A percentile compares a stretch with the other conserved stretches of the same genome.
Conservation (phyloP, 805 yeast genomes). For the Candida hungchunana region DNA sequence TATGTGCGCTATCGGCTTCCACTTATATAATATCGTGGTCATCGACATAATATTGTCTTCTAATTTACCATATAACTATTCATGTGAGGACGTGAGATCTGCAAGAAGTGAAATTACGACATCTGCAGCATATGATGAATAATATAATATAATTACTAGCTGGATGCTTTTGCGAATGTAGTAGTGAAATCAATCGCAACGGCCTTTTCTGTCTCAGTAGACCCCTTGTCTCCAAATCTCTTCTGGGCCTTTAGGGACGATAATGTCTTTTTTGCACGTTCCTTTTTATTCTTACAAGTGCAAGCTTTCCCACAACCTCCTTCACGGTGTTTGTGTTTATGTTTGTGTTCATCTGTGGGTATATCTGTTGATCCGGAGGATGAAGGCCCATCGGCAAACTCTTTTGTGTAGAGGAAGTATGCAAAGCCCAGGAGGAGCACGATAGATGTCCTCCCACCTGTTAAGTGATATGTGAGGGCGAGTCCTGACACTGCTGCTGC, state of each 20-base stretch:
- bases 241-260: slow-evolving; percentile 21
- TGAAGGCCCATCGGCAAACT: slow-evolving; percentile 3
- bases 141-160: too few species aligned
- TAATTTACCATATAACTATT: too few species aligned
- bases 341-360: slow-evolving; percentile 4
- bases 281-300: slow-evolving; percentile 27
- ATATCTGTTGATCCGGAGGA: not conserved
- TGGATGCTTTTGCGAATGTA: slow-evolving; percentile 30
- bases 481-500: too few species aligned
- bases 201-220: slow-evolving; percentile 11
- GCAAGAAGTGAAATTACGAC: too few species aligned
- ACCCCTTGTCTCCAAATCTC: slow-evolving; percentile 15
- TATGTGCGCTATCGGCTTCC: too few species aligned
- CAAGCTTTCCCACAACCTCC: slow-evolving; percentile 32
- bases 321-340: slow-evolving; percentile 22
- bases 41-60: too few species aligned
- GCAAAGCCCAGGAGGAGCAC: slow-evolving; percentile 19
- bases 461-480: too few species aligned
- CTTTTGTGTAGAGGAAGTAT: slow-evolving; percentile 24
- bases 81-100: too few species aligned
- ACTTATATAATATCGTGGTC: too few species aligned
- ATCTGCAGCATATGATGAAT: too few species aligned
- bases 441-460: too few species aligned
- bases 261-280: slow-evolving; percentile 23
- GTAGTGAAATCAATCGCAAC: slow-evolving; percentile 38